A percentile compares a stretch with the other conserved stretches of the same genome.
Conservation (phyloP, 140 eudicot species). For the Oenanthe javanica region DNA sequence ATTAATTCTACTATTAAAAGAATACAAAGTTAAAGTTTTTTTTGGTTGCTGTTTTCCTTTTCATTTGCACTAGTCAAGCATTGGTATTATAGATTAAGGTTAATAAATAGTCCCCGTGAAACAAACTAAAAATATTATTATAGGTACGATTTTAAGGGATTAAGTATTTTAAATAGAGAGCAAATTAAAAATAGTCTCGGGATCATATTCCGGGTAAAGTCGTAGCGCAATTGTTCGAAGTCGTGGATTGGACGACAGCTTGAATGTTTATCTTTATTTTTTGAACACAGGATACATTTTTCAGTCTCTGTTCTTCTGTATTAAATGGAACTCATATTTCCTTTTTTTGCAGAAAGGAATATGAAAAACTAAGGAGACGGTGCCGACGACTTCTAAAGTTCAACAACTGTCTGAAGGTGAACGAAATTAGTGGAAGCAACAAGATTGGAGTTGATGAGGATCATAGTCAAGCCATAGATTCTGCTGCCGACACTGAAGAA, state of each 20-base stretch:
- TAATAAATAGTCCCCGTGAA: neutral
- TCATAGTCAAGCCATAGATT: slow-evolving; percentile 15
- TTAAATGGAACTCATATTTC: neutral
- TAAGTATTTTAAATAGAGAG: neutral
- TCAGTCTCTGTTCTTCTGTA: neutral
- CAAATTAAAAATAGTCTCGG: neutral
- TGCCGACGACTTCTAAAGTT: slow-evolving; percentile 33
- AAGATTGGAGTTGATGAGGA: slow-evolving; percentile 10
- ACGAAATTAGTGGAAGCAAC: slow-evolving; percentile 18
- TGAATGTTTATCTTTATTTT: neutral
- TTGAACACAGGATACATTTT: neutral
- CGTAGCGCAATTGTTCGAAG: neutral
- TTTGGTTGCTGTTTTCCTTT: neutral
- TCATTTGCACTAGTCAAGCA: neutral
- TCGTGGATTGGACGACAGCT: neutral
- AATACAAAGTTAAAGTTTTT: neutral
- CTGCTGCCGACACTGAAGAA: slow-evolving; percentile 34
- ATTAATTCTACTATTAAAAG: neutral
- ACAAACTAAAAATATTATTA: neutral
- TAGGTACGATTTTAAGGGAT: neutral
- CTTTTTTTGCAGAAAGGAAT: slow-evolving; percentile 37
- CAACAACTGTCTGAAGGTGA: neutral
- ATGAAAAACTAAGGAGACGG: slow-evolving; percentile 35
- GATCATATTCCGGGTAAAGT: neutral
- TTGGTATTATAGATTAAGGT: neutral